A percentile compares a stretch with the other conserved stretches of the same genome.
Conservation (phyloP, 345 rosid species). For the Boechera stricta region DNA sequence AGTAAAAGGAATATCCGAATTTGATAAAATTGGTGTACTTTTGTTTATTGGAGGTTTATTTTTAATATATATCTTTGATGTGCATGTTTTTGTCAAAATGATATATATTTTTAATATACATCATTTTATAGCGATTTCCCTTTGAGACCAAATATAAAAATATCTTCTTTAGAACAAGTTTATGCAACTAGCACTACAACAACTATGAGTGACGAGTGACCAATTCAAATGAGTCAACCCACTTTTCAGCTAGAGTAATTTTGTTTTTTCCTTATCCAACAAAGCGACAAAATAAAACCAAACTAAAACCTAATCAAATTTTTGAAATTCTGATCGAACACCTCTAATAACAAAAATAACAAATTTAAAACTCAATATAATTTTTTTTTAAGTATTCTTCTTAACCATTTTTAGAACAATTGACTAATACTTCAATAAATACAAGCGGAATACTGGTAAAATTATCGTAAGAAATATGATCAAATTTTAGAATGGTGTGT, state of each 20-base stretch:
- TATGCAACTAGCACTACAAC: constrained; percentile 18
- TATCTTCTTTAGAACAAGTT: not conserved
- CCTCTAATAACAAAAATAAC: too few relatives aligned
- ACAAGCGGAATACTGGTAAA: too few relatives aligned
- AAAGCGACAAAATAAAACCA: not conserved
- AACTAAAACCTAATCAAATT: too few relatives aligned
- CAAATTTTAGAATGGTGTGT: too few relatives aligned
- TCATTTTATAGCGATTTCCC: not conserved
- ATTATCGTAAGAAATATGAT: too few relatives aligned
- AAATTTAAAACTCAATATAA: too few relatives aligned
- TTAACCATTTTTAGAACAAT: too few relatives aligned
- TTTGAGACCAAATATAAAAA: not conserved
- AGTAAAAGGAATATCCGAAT: constrained; percentile 29
- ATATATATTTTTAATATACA: not conserved
- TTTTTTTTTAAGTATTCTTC: too few relatives aligned
- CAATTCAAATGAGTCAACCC: not conserved
- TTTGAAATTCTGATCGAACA: not conserved
- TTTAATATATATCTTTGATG: not conserved
- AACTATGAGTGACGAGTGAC: not conserved
- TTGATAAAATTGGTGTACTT: not conserved
- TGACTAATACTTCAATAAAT: too few relatives aligned
- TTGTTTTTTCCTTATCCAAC: not conserved
- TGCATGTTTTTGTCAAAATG: not conserved
- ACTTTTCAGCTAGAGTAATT: not conserved
- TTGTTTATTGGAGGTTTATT: not conserved